Evolutionary conservation across 805 yeast genomes (phyloP).

Genomic region (Ogataea pignaliae): DNA sequence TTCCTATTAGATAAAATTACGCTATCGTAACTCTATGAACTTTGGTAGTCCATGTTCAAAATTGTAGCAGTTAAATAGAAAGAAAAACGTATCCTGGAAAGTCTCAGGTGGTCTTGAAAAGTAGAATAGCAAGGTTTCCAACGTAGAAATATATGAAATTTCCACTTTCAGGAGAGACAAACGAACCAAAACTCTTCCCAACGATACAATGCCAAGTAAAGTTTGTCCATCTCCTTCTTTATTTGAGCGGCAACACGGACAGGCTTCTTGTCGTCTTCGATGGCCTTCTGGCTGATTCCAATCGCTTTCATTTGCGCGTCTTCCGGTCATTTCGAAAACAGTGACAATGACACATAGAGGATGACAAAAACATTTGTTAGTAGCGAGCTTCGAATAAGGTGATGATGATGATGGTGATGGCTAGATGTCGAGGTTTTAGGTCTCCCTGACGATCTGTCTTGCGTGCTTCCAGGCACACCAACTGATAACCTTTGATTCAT

Average conservation of each 20-base stretch:
- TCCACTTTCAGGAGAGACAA: constrained; percentile 73
- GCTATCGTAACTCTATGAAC: too few relatives aligned
- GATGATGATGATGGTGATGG: too few relatives aligned
- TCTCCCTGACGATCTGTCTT: too few relatives aligned
- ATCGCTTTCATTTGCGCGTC: constrained; percentile 51
- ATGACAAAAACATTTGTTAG: not conserved
- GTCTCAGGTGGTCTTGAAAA: constrained; percentile 59
- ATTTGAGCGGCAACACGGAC: constrained; percentile 63
- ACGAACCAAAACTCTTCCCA: constrained; percentile 75
- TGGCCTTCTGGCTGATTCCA: constrained; percentile 42
- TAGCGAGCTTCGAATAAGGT: not conserved
- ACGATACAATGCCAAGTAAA: constrained; percentile 79
- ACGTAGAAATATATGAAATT: constrained; percentile 67
- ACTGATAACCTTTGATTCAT: too few relatives aligned
- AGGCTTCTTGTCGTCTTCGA: constrained; percentile 40
- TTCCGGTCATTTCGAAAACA: constrained; percentile 32
- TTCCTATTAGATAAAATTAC: too few relatives aligned
- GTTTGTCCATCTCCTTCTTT: constrained; percentile 60
- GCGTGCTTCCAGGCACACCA: too few relatives aligned
- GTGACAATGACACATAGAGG: not conserved
- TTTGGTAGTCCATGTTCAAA: too few relatives aligned
- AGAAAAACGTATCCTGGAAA: not conserved
- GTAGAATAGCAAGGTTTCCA: constrained; percentile 61
- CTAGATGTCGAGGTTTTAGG: too few relatives aligned
- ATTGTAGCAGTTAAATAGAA: constrained; percentile 14